Base-by-base conservation (phyloP, 1,139 yeast species). In the Scheffersomyces quercinus region DNA sequence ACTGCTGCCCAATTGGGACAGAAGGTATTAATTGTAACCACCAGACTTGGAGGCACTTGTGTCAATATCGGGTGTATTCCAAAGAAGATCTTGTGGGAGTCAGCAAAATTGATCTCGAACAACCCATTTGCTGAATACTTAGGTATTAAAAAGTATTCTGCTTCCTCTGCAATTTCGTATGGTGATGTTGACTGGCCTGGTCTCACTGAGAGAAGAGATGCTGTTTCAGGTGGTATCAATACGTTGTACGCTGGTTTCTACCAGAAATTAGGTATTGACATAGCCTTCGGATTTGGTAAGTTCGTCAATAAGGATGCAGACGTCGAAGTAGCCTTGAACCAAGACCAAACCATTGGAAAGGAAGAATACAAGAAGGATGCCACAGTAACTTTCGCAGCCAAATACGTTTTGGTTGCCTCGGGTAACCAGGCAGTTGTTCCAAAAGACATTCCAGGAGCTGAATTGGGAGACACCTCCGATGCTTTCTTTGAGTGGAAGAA, bases 61-160 rank as follows among this genome's bases (percentile, higher is more conserved):
- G 35, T 31, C n/a, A 31, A 31, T 8, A 10, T 31, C 35, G 35
- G 35, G 7, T 31, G 35, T 8, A 31, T 31, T 7, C 35, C 35
- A 5, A 31, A 31, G 24, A 31, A 31, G 35, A 31, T 38, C 20
- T 14, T 32, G 9, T 38, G 34, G 40, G 40, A 29, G 47, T 45
- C 40, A 11, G 34, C 35, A 7, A 29, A 30, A 7, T 24, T 38
- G 28, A 35, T 29, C 12, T 12, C 40, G 3, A 13, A 28, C 10
- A 38, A 38, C 16, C 35, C 35, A 12, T 31, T 31, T 31, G 35
- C 35, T 15, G 24, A 31, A 14, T 31, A 31, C 24, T 31, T 31
- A 24, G 35, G 35, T 10, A 31, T 31, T 13, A 14, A n/a, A n/a
- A 31, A 31, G 35, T n/a, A 14, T 31, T 11, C 35, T n/a, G n/a